Conservation (phyloP, 768 basidiomycete genomes). For the Tephrocybe sp. region DNA sequence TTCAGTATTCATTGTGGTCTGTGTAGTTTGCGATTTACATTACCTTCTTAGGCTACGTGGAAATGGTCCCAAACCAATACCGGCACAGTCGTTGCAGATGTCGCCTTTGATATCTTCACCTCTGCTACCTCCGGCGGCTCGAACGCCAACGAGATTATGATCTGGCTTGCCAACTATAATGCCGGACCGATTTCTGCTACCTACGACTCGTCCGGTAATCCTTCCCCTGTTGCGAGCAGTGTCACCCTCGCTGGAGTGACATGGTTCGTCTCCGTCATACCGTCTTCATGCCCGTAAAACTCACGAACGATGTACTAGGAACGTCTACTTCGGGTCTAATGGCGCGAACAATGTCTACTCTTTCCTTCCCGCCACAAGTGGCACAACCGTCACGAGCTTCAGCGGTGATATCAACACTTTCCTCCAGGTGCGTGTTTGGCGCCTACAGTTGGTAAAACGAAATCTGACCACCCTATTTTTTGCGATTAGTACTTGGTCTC, state of each 20-base stretch:
- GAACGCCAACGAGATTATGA: constrained; percentile 52
- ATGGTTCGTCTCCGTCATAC: constrained; percentile 33
- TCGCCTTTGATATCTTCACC: constrained; percentile 66
- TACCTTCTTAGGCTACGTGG: constrained; percentile 44
- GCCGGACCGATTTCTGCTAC: constrained; percentile 53
- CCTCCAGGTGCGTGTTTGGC: constrained; percentile 35
- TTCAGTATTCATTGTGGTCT: neutral
- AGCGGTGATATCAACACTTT: constrained; percentile 52
- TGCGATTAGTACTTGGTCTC: constrained; percentile 46
- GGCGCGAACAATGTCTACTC: constrained; percentile 50
- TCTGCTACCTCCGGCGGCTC: constrained; percentile 45
- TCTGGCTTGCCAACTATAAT: constrained; percentile 60
- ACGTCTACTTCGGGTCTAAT: constrained; percentile 54
- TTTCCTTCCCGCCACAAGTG: constrained; percentile 37
- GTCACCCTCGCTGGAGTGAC: constrained; percentile 45
- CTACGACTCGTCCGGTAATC: constrained; percentile 44
- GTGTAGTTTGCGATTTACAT: no score
- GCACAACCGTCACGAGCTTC: constrained; percentile 42
- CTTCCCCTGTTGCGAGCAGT: constrained; percentile 42
- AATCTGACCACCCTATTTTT: neutral
- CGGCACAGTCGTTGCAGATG: constrained; percentile 44
- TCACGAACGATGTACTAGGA: constrained; percentile 28
- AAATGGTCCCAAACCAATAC: constrained; percentile 45
- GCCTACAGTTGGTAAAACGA: neutral
- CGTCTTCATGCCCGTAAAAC: neutral